These are phyloP conservation scores for Fusarium sp. DNA, from an alignment of 2,329 filamentous ascomycete species.

Conservation along the genomic window DNA sequence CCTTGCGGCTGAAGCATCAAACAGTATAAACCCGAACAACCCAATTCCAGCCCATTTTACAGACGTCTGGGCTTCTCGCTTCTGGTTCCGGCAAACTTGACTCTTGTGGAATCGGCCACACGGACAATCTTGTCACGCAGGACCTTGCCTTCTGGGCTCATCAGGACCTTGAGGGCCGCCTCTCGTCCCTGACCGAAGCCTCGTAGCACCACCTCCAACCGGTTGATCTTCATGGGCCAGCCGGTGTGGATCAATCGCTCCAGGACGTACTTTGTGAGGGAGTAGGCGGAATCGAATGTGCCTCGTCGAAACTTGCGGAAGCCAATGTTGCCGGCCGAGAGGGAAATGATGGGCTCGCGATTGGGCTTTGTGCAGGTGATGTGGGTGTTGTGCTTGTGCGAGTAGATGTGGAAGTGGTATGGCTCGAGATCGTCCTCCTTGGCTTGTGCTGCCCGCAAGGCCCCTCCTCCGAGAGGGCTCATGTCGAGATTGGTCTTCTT, in stretches of 20 bases:
- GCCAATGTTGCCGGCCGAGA: slow-evolving; percentile 89
- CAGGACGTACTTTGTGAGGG: slow-evolving; percentile 85
- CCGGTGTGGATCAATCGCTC: slow-evolving; percentile 86
- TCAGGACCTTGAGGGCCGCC: slow-evolving; percentile 86
- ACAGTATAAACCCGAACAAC: slow-evolving; percentile 17
- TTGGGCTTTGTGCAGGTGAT: slow-evolving; percentile 89
- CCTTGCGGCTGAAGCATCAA: slow-evolving; percentile 16
- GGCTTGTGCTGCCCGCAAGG: slow-evolving; percentile 32
- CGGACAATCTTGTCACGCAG: slow-evolving; percentile 79
- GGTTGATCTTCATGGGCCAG: slow-evolving; percentile 78
- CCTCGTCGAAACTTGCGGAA: slow-evolving; percentile 85
- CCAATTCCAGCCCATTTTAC: slow-evolving; percentile 42
- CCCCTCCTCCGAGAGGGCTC: slow-evolving; percentile 42
- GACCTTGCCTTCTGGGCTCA: slow-evolving; percentile 84
- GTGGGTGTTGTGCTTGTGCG: slow-evolving; percentile 94
- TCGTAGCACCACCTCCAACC: slow-evolving; percentile 82
- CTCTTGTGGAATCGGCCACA: slow-evolving; percentile 85
- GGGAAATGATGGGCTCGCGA: slow-evolving; percentile 79
- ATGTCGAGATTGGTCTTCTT: slow-evolving; percentile 49
- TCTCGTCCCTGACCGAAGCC: slow-evolving; percentile 91
- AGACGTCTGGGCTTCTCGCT: slow-evolving; percentile 86
- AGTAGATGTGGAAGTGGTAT: slow-evolving; percentile 88
- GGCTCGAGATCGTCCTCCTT: slow-evolving; percentile 64
- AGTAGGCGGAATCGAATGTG: slow-evolving; percentile 91
- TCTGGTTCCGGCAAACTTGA: slow-evolving; percentile 96